A percentile compares a stretch with the other conserved stretches of the same genome.
These are phyloP conservation scores for Nakaseomyces bracarensis DNA, from an alignment of 1,139 yeast genomes.

Conservation along the genomic window DNA sequence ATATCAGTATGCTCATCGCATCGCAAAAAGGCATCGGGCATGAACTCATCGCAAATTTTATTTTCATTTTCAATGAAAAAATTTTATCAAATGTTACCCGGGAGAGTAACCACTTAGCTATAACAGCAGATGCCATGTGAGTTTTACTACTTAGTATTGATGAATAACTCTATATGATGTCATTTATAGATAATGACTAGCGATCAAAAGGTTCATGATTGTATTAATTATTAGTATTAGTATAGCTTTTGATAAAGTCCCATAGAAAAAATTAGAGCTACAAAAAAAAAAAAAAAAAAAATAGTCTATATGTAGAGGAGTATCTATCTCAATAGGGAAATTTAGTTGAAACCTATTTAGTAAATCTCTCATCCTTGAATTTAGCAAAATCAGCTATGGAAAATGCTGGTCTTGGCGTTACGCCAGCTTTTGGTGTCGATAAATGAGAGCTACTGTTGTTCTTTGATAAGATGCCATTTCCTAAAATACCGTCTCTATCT, in stretches of 20 bases:
- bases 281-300: too few relatives aligned
- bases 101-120: too few relatives aligned
- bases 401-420: slow-evolving; percentile 19
- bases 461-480: background rate
- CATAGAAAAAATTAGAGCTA: too few relatives aligned
- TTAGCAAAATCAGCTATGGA: slow-evolving; percentile 29
- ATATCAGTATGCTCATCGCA: slow-evolving; percentile 17
- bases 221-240: too few relatives aligned
- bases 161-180: too few relatives aligned
- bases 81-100: slow-evolving; percentile 1
- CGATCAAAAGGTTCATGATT: too few relatives aligned
- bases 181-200: too few relatives aligned
- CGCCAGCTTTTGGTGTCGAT: background rate
- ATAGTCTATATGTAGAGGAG: background rate
- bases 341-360: too few relatives aligned
- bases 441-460: slow-evolving; percentile 2
- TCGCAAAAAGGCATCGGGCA: slow-evolving; percentile 4
- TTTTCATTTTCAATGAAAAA: slow-evolving; percentile 12
- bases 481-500: background rate
- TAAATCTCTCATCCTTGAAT: slow-evolving; percentile 16
- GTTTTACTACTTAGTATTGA: too few relatives aligned
- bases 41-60: slow-evolving; percentile 11
- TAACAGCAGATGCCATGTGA: too few relatives aligned
- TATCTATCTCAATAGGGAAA: too few relatives aligned
- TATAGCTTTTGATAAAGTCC: too few relatives aligned